phyloP scores from a whole-genome alignment of 768 basidiomycete species.

The Trametes punicea region DNA sequence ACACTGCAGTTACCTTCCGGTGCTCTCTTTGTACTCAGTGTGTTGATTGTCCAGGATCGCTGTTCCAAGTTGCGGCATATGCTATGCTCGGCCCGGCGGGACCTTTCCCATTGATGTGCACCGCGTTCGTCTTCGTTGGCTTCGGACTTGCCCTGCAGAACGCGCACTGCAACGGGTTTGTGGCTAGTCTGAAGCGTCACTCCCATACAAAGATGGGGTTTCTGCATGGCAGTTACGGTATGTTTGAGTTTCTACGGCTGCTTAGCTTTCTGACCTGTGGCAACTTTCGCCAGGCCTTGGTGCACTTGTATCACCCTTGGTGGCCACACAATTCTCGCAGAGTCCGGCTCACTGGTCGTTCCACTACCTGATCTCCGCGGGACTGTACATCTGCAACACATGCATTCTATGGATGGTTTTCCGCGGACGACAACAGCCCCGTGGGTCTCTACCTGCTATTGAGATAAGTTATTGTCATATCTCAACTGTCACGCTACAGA shows the following conservation, averaged over 20 bases:
- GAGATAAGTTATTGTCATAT: background rate
- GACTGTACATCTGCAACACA: conserved; percentile 22
- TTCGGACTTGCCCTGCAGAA: conserved; percentile 49
- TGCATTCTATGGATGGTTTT: conserved; percentile 25
- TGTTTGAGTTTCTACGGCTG: background rate
- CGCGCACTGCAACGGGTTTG: conserved; percentile 69
- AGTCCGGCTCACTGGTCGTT: conserved; percentile 36
- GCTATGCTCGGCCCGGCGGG: conserved; percentile 49
- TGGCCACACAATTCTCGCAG: conserved; percentile 53
- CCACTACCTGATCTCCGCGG: conserved; percentile 41
- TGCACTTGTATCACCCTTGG: conserved; percentile 49
- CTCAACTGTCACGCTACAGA: conserved; percentile 15
- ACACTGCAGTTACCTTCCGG: background rate
- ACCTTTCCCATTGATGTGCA: conserved; percentile 61
- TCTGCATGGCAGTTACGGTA: conserved; percentile 64
- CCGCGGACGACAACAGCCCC: conserved; percentile 28
- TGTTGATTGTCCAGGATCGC: conserved; percentile 37
- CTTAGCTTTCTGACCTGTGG: background rate
- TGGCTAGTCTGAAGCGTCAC: conserved; percentile 53
- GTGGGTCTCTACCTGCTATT: conserved; percentile 14
- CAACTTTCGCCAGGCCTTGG: conserved; percentile 44
- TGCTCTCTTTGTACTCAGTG: background rate
- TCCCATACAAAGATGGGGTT: conserved; percentile 63
- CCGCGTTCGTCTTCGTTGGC: conserved; percentile 44
- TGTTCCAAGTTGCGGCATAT: conserved; percentile 52